These are phyloP conservation scores for Paramecium sexaurelia DNA, from an alignment of 73 alveolate genomes.

Conservation along the genomic window DNA sequence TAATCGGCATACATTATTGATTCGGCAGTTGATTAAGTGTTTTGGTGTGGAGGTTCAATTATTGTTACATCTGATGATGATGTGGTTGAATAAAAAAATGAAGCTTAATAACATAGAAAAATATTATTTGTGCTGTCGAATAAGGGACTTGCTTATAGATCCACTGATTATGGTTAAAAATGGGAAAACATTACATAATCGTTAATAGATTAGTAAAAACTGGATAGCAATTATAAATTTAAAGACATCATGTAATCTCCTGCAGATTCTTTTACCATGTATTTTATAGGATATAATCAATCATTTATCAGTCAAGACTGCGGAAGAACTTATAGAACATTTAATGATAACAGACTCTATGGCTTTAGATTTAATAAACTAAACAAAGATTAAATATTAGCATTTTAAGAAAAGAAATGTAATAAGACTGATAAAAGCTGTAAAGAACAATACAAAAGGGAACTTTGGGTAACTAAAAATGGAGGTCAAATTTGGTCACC, in stretches of 20 bases:
- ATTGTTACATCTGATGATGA: constrained; percentile 55
- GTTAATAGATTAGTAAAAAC: not conserved
- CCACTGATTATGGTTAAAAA: constrained; percentile 22
- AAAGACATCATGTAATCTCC: constrained; percentile 38
- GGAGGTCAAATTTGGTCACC: constrained; percentile 9
- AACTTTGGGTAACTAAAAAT: constrained; percentile 10
- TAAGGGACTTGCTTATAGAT: constrained; percentile 38
- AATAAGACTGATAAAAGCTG: not conserved
- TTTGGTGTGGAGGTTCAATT: constrained; percentile 59
- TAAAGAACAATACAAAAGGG: constrained; percentile 16
- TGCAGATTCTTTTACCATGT: constrained; percentile 33
- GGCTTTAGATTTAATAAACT: constrained; percentile 41
- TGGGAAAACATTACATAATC: constrained; percentile 24
- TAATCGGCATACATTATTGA: constrained; percentile 20
- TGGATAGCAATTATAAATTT: constrained; percentile 12
- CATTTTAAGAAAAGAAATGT: constrained; percentile 52
- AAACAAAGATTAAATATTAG: constrained; percentile 14
- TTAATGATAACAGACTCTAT: constrained; percentile 25
- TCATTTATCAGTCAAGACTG: constrained; percentile 27
- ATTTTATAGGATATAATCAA: not conserved
- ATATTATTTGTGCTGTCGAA: constrained; percentile 26
- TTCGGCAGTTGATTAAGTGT: constrained; percentile 37
- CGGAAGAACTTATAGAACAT: constrained; percentile 14
- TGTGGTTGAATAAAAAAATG: constrained; percentile 20
- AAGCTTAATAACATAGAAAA: constrained; percentile 50